These are phyloP conservation scores for Vanrija humicola DNA, from an alignment of 1,284 basidiomycete genomes.

Conservation along the genomic window DNA sequence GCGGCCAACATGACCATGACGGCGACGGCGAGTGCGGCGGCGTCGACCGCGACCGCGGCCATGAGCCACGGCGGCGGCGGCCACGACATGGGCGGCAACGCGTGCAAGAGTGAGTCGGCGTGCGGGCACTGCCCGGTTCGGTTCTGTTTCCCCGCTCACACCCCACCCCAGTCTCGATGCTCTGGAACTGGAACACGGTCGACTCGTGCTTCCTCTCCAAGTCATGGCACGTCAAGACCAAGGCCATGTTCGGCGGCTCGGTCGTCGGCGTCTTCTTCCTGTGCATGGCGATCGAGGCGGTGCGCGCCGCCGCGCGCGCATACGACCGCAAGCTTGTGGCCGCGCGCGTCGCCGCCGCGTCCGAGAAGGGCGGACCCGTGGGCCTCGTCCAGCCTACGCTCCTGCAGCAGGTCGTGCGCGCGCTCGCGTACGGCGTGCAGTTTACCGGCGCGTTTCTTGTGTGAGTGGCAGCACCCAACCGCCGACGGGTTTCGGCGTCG, in stretches of 20 bases:
- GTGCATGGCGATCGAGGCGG: slow-evolving; percentile 45
- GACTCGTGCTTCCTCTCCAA: slow-evolving; percentile 49
- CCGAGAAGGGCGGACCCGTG: not conserved
- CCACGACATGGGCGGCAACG: not conserved
- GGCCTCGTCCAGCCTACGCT: slow-evolving; percentile 14
- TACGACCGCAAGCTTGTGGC: slow-evolving; percentile 45
- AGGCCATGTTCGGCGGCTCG: slow-evolving; percentile 46
- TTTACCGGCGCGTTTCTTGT: slow-evolving; percentile 48
- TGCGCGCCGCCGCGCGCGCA: slow-evolving; percentile 45
- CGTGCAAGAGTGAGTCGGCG: slow-evolving; percentile 28
- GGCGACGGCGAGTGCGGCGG: not conserved
- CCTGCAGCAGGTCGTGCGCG: slow-evolving; percentile 44
- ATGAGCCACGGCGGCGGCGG: slow-evolving; percentile 4
- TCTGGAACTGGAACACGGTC: slow-evolving; percentile 48
- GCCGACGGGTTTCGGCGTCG: no score
- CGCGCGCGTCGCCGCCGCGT: not conserved
- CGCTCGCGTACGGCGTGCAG: slow-evolving; percentile 42
- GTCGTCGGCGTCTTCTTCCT: slow-evolving; percentile 50
- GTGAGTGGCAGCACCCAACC: slow-evolving; percentile 16
- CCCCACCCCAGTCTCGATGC: slow-evolving; percentile 39
- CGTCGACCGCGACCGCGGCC: not conserved
- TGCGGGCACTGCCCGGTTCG: no score
- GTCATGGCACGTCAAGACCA: slow-evolving; percentile 44
- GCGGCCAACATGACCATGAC: slow-evolving; percentile 2
- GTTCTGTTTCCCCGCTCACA: not conserved